A percentile compares a stretch with the other conserved stretches of the same genome.
phyloP scores from a whole-genome alignment of 2,329 filamentous ascomycete species.

The Pestalotiopsis sp. region DNA sequence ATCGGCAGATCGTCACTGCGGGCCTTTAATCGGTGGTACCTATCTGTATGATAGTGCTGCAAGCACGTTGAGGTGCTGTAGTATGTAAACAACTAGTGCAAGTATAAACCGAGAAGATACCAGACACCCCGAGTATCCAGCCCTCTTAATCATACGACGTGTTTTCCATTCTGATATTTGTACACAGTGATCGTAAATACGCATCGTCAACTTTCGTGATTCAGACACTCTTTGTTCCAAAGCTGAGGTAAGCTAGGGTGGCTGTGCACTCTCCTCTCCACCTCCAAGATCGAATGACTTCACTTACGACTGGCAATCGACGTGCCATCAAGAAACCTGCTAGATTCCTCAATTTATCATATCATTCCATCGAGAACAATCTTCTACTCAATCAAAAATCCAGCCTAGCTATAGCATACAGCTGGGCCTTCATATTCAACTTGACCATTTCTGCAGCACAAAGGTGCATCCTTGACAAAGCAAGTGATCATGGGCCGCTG shows the following conservation, averaged over 20 bases:
- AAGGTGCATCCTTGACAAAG: neutral
- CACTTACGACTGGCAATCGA: neutral
- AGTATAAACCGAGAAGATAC: no score
- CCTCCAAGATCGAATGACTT: neutral
- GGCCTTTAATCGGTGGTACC: neutral
- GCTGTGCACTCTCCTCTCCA: neutral
- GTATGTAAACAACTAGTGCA: neutral
- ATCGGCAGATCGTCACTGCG: neutral
- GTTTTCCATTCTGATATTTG: no score
- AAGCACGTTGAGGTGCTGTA: neutral
- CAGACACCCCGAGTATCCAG: neutral
- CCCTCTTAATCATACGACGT: neutral
- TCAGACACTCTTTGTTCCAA: neutral
- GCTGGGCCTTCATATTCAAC: neutral
- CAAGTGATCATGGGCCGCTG: conserved; percentile 32
- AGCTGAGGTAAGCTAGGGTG: neutral
- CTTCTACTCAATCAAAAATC: neutral
- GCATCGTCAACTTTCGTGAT: neutral
- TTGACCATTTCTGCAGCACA: no score
- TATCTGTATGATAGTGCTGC: neutral
- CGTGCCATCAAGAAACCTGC: neutral
- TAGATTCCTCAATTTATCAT: neutral
- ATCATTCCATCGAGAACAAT: neutral
- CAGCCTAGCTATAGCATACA: neutral
- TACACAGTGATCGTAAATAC: neutral